phyloP scores from a whole-genome alignment of 208 protist species.

The Wallacemonas sp. region DNA sequence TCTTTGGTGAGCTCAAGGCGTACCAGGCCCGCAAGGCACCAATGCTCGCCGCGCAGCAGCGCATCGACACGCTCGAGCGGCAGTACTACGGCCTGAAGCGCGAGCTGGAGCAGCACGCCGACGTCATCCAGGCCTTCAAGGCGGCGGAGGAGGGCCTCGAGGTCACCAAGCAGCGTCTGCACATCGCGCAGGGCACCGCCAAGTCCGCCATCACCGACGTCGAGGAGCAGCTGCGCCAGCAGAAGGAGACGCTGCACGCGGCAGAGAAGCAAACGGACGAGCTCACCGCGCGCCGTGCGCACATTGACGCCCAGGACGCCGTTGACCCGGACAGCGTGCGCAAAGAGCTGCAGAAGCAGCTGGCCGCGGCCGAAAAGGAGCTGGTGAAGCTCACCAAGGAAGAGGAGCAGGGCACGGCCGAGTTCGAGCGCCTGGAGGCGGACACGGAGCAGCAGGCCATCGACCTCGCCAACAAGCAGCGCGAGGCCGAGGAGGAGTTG shows the following conservation, averaged over 20 bases:
- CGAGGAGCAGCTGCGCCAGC: constrained; percentile 35
- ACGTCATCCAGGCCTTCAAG: constrained; percentile 47
- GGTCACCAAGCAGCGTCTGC: constrained; percentile 47
- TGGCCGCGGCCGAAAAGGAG: constrained; percentile 43
- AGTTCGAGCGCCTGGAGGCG: constrained; percentile 78
- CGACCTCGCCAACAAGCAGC: constrained; percentile 49
- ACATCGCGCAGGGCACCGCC: constrained; percentile 26
- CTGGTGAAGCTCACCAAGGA: constrained; percentile 42
- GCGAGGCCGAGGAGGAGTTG: constrained; percentile 65
- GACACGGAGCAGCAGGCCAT: constrained; percentile 68
- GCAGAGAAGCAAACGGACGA: constrained; percentile 24
- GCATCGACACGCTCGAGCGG: constrained; percentile 37
- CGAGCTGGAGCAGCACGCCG: constrained; percentile 43
- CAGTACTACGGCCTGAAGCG: constrained; percentile 45
- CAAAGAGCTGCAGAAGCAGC: constrained; percentile 54
- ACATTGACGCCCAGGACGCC: constrained; percentile 34
- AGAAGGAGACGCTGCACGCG: constrained; percentile 31
- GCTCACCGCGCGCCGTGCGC: constrained; percentile 34
- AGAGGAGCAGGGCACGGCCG: constrained; percentile 50
- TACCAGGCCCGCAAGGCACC: constrained; percentile 52
- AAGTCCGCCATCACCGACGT: constrained; percentile 36
- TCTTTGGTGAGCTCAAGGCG: constrained; percentile 63
- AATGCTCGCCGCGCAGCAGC: constrained; percentile 39
- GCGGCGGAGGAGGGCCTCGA: constrained; percentile 58
- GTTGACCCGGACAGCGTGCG: constrained; percentile 42